Conservation (phyloP, 441 rosid species). For the Erodium trifolium region DNA sequence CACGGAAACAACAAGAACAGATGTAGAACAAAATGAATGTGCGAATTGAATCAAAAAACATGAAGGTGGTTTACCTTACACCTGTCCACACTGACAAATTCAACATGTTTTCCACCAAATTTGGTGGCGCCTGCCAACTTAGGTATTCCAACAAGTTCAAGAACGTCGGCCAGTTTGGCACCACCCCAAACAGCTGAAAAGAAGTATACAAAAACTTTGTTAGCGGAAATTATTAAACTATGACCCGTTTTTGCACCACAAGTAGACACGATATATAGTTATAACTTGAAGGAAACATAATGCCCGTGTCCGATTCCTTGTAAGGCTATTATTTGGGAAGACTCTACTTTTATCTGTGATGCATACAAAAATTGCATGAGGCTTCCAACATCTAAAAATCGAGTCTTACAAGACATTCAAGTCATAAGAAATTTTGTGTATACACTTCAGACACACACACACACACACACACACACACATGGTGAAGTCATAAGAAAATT, state of each 20-base stretch:
- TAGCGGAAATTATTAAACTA: too few species aligned
- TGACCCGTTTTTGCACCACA: neutral
- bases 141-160: conserved; percentile 25
- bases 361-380: too few species aligned
- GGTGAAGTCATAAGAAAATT: too few species aligned
- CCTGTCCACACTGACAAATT: conserved; percentile 27
- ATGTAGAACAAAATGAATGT: conserved; percentile 1
- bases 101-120: conserved; percentile 27
- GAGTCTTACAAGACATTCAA: too few species aligned
- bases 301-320: neutral
- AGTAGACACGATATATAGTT: neutral
- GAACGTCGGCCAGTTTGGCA: conserved; percentile 28
- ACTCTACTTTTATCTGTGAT: too few species aligned
- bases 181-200: conserved; percentile 28
- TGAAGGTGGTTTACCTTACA: conserved; percentile 19
- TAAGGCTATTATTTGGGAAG: too few species aligned
- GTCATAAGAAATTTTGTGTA: too few species aligned
- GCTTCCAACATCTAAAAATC: too few species aligned
- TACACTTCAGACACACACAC: neutral
- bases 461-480: too few species aligned
- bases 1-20: conserved; percentile 1
- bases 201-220: neutral
- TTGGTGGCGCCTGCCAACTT: conserved; percentile 21
- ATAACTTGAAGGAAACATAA: neutral
- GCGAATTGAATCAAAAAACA: conserved; percentile 9